These are phyloP conservation scores for Blepharisma stoltei DNA, from an alignment of 73 alveolate genomes.

Conservation along the genomic window DNA sequence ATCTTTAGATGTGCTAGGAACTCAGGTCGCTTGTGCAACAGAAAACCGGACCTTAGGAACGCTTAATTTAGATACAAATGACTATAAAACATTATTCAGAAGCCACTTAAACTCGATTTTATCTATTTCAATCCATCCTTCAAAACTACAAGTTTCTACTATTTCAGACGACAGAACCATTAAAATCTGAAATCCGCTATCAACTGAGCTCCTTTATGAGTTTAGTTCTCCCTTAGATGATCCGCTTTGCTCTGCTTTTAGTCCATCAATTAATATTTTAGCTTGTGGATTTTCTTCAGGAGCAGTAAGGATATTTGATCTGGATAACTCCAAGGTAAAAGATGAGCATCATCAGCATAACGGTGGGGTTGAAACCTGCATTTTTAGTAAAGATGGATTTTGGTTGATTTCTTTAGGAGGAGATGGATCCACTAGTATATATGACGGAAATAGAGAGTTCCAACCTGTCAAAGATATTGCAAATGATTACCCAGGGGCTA, in stretches of 20 bases:
- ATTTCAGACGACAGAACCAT: not conserved
- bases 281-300: constrained; percentile 68
- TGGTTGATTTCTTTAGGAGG: constrained; percentile 40
- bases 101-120: constrained; percentile 39
- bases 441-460: constrained; percentile 41
- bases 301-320: constrained; percentile 54
- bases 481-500: constrained; percentile 53
- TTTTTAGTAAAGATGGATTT: constrained; percentile 38
- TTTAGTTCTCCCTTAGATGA: constrained; percentile 14
- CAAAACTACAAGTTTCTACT: not conserved
- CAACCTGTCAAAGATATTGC: constrained; percentile 56
- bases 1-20: constrained; percentile 28
- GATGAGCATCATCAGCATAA: constrained; percentile 50
- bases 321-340: constrained; percentile 25
- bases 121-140: constrained; percentile 18
- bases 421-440: constrained; percentile 39
- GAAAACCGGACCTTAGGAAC: constrained; percentile 32
- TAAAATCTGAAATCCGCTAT: not conserved
- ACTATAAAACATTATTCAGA: constrained; percentile 40
- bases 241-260: not conserved
- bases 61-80: constrained; percentile 40
- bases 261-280: constrained; percentile 15
- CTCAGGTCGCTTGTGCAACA: constrained; percentile 38
- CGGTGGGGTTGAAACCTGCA: constrained; percentile 42
- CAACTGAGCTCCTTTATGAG: not conserved